phyloP scores from a whole-genome alignment of 2,329 filamentous ascomycete genomes.

The Fusarium sp. region DNA sequence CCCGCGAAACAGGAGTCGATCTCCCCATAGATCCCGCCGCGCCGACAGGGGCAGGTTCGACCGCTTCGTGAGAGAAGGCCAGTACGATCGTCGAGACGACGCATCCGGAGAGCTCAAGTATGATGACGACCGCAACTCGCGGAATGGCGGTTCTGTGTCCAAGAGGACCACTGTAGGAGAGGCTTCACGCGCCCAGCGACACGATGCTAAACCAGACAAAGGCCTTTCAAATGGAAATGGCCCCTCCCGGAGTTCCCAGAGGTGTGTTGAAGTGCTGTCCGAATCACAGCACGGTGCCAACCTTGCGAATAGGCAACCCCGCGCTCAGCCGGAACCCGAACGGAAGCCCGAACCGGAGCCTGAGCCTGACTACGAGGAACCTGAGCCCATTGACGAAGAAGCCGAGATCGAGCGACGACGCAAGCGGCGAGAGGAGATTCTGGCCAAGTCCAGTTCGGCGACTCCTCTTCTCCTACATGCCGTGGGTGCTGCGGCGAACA shows the following conservation, averaged over 20 bases:
- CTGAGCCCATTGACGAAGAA: constrained; percentile 76
- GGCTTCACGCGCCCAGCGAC: constrained; percentile 64
- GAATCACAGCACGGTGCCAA: constrained; percentile 17
- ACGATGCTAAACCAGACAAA: constrained; percentile 73
- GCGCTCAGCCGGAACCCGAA: constrained; percentile 31
- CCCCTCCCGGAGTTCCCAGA: constrained; percentile 25
- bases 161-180: constrained; percentile 68
- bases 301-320: constrained; percentile 15
- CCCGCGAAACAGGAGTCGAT: constrained; percentile 63
- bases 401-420: constrained; percentile 85
- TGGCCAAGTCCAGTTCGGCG: constrained; percentile 79
- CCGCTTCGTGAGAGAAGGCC: constrained; percentile 46
- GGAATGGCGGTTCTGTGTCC: constrained; percentile 66
- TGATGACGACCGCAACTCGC: constrained; percentile 52
- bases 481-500: constrained; percentile 66
- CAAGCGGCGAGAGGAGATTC: constrained; percentile 82
- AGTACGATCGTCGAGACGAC: constrained; percentile 39
- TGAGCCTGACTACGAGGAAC: constrained; percentile 56
- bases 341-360: constrained; percentile 40
- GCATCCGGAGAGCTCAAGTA: constrained; percentile 48
- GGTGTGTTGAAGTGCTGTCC: constrained; percentile 19
- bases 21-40: constrained; percentile 54
- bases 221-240: constrained; percentile 47
- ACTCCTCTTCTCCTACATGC: constrained; percentile 79
- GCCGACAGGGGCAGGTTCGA: constrained; percentile 49